A percentile compares a stretch with the other conserved stretches of the same genome.
Conservation (phyloP, 2,329 filamentous ascomycete species). For the Colletotrichum lini region DNA sequence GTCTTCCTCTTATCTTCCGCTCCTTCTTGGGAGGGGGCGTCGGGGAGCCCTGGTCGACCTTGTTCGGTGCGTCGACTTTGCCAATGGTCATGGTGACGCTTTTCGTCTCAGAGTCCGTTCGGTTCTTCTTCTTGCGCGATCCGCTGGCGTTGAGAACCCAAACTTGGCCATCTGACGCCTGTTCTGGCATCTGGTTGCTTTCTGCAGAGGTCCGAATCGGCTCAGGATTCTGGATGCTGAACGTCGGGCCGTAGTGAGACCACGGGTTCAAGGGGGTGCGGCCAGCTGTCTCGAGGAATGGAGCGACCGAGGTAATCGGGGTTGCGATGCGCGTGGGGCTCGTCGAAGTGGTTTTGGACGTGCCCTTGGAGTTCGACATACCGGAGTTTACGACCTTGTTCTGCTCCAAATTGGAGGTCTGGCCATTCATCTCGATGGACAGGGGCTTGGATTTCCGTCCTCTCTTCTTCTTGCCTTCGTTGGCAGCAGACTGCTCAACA, state of each 20-base stretch:
- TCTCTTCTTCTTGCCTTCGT: background rate
- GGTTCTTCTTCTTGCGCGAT: slow-evolving; percentile 19
- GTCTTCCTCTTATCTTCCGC: slow-evolving; percentile 14
- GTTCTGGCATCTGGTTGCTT: background rate
- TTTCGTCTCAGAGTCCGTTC: background rate
- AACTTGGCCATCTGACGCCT: slow-evolving; percentile 1
- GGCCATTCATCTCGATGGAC: background rate
- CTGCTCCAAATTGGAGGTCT: background rate
- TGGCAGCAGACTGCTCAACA: background rate
- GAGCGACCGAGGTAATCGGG: background rate
- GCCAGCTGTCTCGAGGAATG: background rate
- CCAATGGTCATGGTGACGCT: slow-evolving; percentile 20
- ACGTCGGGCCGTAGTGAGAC: background rate
- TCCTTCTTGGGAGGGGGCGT: slow-evolving; percentile 24
- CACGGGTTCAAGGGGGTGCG: slow-evolving; percentile 22
- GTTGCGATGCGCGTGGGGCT: slow-evolving; percentile 17
- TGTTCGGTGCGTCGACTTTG: slow-evolving; percentile 19
- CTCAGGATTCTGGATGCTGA: slow-evolving; percentile 16
- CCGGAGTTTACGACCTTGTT: background rate
- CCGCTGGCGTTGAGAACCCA: slow-evolving; percentile 15
- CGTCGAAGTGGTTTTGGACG: background rate
- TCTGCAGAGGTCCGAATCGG: background rate
- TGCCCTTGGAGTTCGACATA: background rate
- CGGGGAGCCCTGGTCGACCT: slow-evolving; percentile 24
- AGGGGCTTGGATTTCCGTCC: background rate